Percentiles rank a stretch among this genome's conserved stretches.
phyloP scores from a whole-genome alignment of 495 filamentous ascomycete species.

The Neurospora hispaniola region DNA sequence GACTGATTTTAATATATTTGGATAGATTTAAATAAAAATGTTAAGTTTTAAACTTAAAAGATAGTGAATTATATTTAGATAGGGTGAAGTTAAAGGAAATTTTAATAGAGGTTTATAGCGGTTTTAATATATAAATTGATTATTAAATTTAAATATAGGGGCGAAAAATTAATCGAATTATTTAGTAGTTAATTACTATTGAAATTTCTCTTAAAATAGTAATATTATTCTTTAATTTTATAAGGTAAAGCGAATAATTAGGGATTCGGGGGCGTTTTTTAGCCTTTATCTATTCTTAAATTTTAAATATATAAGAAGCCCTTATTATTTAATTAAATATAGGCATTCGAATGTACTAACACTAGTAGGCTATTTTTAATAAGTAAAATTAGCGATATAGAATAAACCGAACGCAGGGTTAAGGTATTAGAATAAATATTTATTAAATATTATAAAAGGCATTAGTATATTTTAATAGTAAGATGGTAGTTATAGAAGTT shows the following conservation, averaged over 20 bases:
- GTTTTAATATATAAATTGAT: constrained; percentile 71
- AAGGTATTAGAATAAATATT: constrained; percentile 62
- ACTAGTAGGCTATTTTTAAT: constrained; percentile 61
- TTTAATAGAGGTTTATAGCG: constrained; percentile 62
- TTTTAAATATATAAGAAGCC: constrained; percentile 69
- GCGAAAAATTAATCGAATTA: constrained; percentile 62
- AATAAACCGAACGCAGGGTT: constrained; percentile 61
- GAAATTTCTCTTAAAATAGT: constrained; percentile 70
- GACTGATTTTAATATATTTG: constrained; percentile 64
- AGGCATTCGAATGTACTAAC: constrained; percentile 56
- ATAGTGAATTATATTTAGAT: constrained; percentile 61
- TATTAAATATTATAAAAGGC: constrained; percentile 60
- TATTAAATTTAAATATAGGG: constrained; percentile 54
- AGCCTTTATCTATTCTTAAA: constrained; percentile 67
- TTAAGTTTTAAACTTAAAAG: constrained; percentile 63
- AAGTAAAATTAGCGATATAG: constrained; percentile 60
- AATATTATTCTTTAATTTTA: too few species aligned
- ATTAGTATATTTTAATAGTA: constrained; percentile 54
- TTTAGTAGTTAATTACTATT: constrained; percentile 59
- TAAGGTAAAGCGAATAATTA: constrained; percentile 75
- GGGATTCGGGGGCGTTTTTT: constrained; percentile 63
- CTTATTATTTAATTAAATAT: constrained; percentile 61
- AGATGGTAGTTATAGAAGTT: constrained; percentile 55
- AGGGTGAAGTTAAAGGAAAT: constrained; percentile 70
- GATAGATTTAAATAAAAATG: constrained; percentile 72